Evolutionary conservation across 192 early-diverging fungal genomes (phyloP).

Genomic region (Cladochytrium replicatum): DNA sequence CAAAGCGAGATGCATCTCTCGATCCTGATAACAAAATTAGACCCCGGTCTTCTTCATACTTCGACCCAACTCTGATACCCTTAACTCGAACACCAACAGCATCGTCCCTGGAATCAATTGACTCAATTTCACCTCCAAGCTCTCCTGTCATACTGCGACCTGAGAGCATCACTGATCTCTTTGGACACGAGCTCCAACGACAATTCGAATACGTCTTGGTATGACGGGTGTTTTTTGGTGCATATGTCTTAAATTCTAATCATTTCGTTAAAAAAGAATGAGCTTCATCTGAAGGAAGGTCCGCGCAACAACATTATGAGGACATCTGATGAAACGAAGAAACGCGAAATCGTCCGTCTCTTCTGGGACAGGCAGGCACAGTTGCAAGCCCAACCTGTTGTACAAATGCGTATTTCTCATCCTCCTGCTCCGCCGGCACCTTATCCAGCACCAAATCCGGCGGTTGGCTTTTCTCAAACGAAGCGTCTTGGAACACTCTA

Average conservation of each 20-base stretch:
- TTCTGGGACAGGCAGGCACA: not conserved
- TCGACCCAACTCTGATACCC: no score
- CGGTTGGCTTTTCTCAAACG: no score
- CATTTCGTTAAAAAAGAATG: not conserved
- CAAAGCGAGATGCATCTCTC: no score
- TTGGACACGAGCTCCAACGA: not conserved
- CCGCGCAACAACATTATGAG: not conserved
- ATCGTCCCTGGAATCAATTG: not conserved
- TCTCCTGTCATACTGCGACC: not conserved
- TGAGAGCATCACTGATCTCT: not conserved
- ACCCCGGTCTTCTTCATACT: no score
- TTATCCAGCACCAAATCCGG: not conserved
- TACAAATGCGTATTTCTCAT: not conserved
- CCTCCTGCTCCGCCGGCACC: not conserved
- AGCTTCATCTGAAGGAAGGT: not conserved
- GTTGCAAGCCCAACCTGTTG: no score
- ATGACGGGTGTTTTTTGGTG: not conserved
- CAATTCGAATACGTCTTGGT: not conserved
- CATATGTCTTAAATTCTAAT: not conserved
- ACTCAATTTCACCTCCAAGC: not conserved
- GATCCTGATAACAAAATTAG: no score
- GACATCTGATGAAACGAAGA: not conserved
- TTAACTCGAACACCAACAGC: not conserved
- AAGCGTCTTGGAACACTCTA: no score
- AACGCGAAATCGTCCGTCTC: not conserved